A percentile compares a stretch with the other conserved stretches of the same genome.
phyloP scores from a whole-genome alignment of 768 basidiomycete genomes.

The Paxillus rubicundulus region DNA sequence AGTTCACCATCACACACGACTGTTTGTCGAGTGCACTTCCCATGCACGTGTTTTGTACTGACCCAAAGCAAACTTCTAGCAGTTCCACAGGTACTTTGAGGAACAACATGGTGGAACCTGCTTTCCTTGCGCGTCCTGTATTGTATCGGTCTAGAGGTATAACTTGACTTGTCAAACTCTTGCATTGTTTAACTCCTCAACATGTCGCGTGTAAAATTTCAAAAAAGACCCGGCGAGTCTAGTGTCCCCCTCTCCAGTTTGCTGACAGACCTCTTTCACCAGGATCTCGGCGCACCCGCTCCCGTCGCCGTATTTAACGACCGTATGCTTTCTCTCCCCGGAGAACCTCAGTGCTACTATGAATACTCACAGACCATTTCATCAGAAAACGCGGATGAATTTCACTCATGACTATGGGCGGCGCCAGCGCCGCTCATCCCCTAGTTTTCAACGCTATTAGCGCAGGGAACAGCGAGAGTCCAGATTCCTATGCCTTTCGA shows the following conservation, averaged over 20 bases:
- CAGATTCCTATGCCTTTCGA: conserved; percentile 75
- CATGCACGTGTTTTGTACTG: not conserved
- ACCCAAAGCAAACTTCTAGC: not conserved
- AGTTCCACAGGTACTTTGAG: not conserved
- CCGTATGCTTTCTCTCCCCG: conserved; percentile 80
- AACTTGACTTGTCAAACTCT: conserved; percentile 57
- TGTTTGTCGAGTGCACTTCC: not conserved
- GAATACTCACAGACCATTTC: conserved; percentile 22
- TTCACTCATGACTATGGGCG: not conserved
- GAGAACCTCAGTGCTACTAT: conserved; percentile 50
- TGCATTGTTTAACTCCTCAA: conserved; percentile 67
- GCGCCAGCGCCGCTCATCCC: conserved; percentile 38
- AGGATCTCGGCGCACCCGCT: conserved; percentile 55
- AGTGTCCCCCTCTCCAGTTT: conserved; percentile 19
- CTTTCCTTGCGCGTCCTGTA: not conserved
- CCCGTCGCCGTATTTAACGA: conserved; percentile 60
- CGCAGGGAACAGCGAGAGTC: conserved; percentile 68
- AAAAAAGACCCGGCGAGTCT: conserved; percentile 48
- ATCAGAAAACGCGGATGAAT: not conserved
- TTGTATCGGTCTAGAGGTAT: conserved; percentile 34
- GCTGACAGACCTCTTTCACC: conserved; percentile 43
- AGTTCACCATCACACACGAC: not conserved
- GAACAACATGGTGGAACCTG: not conserved
- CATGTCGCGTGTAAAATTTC: conserved; percentile 67
- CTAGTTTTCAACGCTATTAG: conserved; percentile 28